Percentiles rank a stretch among this genome's conserved stretches.
Conservation (phyloP, 768 basidiomycete genomes). For the Clitopilus passeckerianus region DNA sequence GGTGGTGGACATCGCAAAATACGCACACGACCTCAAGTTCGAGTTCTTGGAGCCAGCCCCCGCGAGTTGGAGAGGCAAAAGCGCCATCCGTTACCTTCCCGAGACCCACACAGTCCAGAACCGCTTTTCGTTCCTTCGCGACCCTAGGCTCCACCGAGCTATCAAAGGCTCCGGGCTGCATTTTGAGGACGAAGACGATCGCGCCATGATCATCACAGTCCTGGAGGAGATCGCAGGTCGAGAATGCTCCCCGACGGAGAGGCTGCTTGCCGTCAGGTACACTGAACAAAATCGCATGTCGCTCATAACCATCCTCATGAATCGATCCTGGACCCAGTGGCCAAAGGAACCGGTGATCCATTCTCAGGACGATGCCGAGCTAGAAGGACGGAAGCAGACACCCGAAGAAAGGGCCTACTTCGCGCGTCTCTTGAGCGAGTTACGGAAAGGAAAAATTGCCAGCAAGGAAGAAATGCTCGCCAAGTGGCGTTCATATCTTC, state of each 20-base stretch:
- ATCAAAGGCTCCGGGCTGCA: constrained; percentile 8
- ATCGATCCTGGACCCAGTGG: background rate
- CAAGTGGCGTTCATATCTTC: background rate
- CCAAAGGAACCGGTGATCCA: background rate
- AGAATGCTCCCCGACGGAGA: constrained; percentile 13
- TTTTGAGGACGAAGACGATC: background rate
- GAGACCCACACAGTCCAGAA: constrained; percentile 8
- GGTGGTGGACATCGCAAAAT: constrained; percentile 5
- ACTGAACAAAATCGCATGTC: background rate
- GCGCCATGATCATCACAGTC: constrained; percentile 8
- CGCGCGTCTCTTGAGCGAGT: background rate
- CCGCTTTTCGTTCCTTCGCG: constrained; percentile 24
- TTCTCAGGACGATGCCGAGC: background rate
- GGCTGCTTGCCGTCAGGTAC: background rate
- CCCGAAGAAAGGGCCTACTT: background rate
- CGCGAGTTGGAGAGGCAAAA: constrained; percentile 18
- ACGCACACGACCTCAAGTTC: background rate
- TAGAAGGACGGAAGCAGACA: background rate
- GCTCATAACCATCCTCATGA: background rate
- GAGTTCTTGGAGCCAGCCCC: constrained; percentile 11
- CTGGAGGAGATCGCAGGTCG: constrained; percentile 25
- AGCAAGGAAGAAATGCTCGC: background rate
- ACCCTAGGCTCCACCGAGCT: constrained; percentile 15
- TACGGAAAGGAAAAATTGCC: background rate
- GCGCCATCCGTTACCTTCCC: constrained; percentile 8